phyloP scores from a whole-genome alignment of 768 basidiomycete genomes.

The Pulveroboletus ravenelii region DNA sequence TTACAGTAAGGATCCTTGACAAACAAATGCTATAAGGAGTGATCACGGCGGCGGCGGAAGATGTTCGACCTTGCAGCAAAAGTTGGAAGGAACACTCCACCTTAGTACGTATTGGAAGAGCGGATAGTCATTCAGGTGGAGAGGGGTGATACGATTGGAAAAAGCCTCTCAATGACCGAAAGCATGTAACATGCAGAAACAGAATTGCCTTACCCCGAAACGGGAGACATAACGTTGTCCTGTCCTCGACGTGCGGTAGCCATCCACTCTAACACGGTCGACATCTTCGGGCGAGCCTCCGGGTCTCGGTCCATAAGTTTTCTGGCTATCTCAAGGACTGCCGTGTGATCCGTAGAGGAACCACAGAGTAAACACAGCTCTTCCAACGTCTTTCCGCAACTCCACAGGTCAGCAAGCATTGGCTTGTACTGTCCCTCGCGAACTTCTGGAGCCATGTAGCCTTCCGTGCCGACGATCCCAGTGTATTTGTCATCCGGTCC shows the following conservation, averaged over 20 bases:
- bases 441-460: neutral
- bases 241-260: neutral
- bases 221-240: neutral
- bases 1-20: too few species aligned
- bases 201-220: too few species aligned
- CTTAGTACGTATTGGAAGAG: too few species aligned
- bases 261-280: neutral
- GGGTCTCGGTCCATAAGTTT: neutral
- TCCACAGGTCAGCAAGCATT: slow-evolving; percentile 1
- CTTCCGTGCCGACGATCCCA: neutral
- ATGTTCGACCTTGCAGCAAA: too few species aligned
- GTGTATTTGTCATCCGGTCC: neutral
- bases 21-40: too few species aligned
- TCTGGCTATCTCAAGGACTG: neutral
- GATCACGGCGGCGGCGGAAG: too few species aligned
- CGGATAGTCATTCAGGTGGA: too few species aligned
- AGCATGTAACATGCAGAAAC: too few species aligned
- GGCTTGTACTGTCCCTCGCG: neutral
- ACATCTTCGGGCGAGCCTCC: neutral
- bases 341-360: neutral
- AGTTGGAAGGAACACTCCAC: too few species aligned
- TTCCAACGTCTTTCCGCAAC: neutral
- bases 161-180: too few species aligned
- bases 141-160: too few species aligned
- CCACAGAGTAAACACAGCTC: neutral